These are phyloP conservation scores for Microglena sp. DNA, from an alignment of 139 green algal species.

Conservation along the genomic window DNA sequence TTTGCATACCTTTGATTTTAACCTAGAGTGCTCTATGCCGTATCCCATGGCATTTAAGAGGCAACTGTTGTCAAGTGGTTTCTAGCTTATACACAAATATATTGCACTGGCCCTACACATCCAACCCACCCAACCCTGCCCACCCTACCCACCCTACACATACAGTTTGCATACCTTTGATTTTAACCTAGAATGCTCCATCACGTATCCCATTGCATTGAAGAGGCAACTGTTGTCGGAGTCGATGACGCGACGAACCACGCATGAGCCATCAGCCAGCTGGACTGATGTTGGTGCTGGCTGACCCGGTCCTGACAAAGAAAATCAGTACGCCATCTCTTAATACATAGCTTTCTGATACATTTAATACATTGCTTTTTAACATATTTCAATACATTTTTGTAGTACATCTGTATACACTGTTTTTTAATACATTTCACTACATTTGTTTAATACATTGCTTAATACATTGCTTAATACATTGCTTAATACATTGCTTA, in stretches of 20 bases:
- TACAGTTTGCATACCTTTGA: not conserved
- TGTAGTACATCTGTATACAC: not conserved
- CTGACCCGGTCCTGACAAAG: too few species aligned
- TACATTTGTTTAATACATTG: too few species aligned
- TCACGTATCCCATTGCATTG: conserved; percentile 71
- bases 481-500: too few species aligned
- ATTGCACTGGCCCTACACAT: too few species aligned
- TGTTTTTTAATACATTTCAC: too few species aligned
- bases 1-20: conserved; percentile 1
- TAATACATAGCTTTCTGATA: not conserved
- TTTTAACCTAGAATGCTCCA: conserved; percentile 9
- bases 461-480: too few species aligned
- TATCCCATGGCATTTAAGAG: conserved; percentile 86
- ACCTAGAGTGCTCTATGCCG: conserved; percentile 3
- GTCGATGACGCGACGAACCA: conserved; percentile 71
- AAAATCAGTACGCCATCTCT: not conserved
- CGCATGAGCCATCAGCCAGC: conserved; percentile 44
- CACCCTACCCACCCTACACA: too few species aligned
- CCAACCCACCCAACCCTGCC: too few species aligned
- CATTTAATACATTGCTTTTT: not conserved
- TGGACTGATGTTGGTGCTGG: conserved; percentile 21
- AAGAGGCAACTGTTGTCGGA: conserved; percentile 93
- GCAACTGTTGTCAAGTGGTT: conserved; percentile 94
- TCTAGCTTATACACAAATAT: too few species aligned
- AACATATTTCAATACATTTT: not conserved